A percentile compares a stretch with the other conserved stretches of the same genome.
Evolutionary conservation across 2,329 filamentous ascomycete species (phyloP).

Genomic region (Paraphoma sp.): DNA sequence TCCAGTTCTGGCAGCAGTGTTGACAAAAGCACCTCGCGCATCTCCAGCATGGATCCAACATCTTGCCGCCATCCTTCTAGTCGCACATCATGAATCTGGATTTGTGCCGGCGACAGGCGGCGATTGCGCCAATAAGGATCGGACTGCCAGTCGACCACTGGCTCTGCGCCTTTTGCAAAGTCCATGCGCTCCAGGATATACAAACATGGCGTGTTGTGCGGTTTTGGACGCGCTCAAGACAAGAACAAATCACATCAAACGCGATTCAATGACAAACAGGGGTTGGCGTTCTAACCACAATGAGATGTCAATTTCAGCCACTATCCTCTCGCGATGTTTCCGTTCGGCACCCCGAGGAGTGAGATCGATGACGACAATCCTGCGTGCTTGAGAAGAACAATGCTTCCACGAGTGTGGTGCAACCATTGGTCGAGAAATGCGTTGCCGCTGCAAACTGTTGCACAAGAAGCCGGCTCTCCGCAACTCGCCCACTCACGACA

Average conservation of each 20-base stretch:
- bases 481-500: not conserved
- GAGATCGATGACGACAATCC: slow-evolving; percentile 9
- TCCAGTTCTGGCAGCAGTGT: slow-evolving; percentile 41
- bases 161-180: slow-evolving; percentile 23
- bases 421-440: not conserved
- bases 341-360: not conserved
- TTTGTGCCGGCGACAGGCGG: slow-evolving; percentile 48
- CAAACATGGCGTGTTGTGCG: slow-evolving; percentile 1
- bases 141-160: slow-evolving; percentile 42
- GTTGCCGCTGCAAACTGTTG: not conserved
- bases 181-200: slow-evolving; percentile 7
- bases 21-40: slow-evolving; percentile 45
- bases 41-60: slow-evolving; percentile 47
- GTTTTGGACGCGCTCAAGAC: not conserved
- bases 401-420: not conserved
- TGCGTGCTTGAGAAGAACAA: not conserved
- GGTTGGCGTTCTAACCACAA: slow-evolving; percentile 4
- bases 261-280: not conserved
- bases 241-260: slow-evolving; percentile 12
- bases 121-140: slow-evolving; percentile 48
- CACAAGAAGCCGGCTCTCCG: slow-evolving; percentile 12
- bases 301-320: not conserved
- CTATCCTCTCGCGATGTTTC: not conserved
- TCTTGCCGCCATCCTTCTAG: slow-evolving; percentile 42
- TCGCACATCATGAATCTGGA: slow-evolving; percentile 50